Conservation (phyloP, 805 yeast genomes). For the Hanseniaspora thailandica region DNA sequence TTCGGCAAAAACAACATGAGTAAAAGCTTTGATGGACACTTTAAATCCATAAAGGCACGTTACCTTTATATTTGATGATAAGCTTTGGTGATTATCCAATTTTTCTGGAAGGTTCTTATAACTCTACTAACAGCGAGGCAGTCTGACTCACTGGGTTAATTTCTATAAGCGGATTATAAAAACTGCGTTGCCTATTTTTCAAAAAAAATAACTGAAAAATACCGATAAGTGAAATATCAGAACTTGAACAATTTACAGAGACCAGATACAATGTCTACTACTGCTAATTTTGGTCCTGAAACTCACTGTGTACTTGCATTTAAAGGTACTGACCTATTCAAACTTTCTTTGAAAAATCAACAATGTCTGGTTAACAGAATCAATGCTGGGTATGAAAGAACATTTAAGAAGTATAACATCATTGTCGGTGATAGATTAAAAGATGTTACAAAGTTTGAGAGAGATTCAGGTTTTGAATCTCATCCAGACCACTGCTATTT, state of each 20-base stretch:
- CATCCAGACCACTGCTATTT: constrained; percentile 20
- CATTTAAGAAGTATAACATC: constrained; percentile 34
- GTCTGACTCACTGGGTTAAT: too few relatives aligned
- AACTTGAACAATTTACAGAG: neutral
- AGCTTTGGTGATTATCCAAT: too few relatives aligned
- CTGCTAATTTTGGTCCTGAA: neutral
- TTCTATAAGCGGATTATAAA: too few relatives aligned
- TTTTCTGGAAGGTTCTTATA: too few relatives aligned
- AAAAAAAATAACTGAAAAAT: too few relatives aligned
- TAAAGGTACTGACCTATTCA: constrained; percentile 25
- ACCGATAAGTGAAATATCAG: neutral
- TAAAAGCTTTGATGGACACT: too few relatives aligned
- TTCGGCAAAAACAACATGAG: too few relatives aligned
- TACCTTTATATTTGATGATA: too few relatives aligned
- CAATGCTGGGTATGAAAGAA: constrained; percentile 42
- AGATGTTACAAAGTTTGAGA: constrained; percentile 16
- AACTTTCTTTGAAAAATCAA: constrained; percentile 21
- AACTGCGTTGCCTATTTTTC: too few relatives aligned
- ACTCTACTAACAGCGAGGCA: too few relatives aligned
- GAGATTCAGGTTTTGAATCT: constrained; percentile 24
- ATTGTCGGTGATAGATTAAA: constrained; percentile 36
- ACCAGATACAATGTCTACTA: too few relatives aligned
- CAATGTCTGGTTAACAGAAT: constrained; percentile 27
- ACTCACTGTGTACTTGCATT: constrained; percentile 23
- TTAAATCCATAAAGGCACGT: too few relatives aligned